These are phyloP conservation scores for Colletotrichum graminicola DNA, from an alignment of 2,329 filamentous ascomycete species.

Conservation along the genomic window DNA sequence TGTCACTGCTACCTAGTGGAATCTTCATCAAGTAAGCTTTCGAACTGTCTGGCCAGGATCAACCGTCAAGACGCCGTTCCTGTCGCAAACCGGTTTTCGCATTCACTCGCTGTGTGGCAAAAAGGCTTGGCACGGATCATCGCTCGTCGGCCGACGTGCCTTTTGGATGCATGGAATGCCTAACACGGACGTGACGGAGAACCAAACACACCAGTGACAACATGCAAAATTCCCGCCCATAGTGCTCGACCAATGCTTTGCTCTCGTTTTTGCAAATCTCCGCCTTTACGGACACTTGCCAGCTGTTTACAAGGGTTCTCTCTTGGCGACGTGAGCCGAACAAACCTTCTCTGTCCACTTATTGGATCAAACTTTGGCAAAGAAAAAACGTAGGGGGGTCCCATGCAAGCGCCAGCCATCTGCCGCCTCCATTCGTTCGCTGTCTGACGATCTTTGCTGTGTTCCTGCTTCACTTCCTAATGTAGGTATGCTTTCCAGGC, in stretches of 20 bases:
- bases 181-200: constrained; percentile 15
- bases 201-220: constrained; percentile 12
- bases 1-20: constrained; percentile 17
- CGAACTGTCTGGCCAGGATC: constrained; percentile 37
- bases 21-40: constrained; percentile 28
- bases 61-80: constrained; percentile 36
- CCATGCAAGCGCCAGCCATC: constrained; percentile 41
- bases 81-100: constrained; percentile 41
- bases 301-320: constrained; percentile 16
- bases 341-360: not conserved
- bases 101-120: constrained; percentile 32
- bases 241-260: constrained; percentile 9
- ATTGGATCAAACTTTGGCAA: constrained; percentile 29
- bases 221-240: constrained; percentile 2
- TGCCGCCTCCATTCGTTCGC: constrained; percentile 27
- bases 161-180: constrained; percentile 16
- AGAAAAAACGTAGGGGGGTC: constrained; percentile 4
- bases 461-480: constrained; percentile 33
- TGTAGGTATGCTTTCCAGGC: not conserved
- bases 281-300: constrained; percentile 10
- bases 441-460: constrained; percentile 40
- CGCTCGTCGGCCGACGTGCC: constrained; percentile 19
- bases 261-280: constrained; percentile 2
- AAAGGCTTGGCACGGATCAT: constrained; percentile 42
- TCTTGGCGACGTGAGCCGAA: constrained; percentile 30